Evolutionary conservation across 352 stramenopile genomes (phyloP).

Genomic region (Pilasporangium apinafurcum): DNA sequence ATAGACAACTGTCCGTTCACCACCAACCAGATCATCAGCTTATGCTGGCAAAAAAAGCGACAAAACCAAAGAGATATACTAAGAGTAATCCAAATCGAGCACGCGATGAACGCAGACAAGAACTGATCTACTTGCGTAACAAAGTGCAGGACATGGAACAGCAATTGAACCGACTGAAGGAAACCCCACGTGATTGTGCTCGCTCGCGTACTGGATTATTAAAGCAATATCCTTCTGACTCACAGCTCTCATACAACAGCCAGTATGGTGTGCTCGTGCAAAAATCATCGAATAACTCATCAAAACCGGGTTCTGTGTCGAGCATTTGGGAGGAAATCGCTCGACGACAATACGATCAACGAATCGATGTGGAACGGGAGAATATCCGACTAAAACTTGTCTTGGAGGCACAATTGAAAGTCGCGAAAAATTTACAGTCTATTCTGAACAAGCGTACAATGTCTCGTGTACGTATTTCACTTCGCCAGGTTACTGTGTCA

Average conservation of each 20-base stretch:
- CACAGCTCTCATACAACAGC: too few relatives aligned
- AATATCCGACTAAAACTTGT: not conserved
- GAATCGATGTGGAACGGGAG: not conserved
- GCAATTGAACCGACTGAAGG: constrained; percentile 17
- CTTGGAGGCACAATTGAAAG: not conserved
- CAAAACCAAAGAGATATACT: too few relatives aligned
- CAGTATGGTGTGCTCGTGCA: too few relatives aligned
- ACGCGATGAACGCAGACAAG: constrained; percentile 54
- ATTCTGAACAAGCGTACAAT: constrained; percentile 23
- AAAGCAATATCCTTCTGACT: too few relatives aligned
- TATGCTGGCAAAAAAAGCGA: too few relatives aligned
- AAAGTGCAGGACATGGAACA: constrained; percentile 46
- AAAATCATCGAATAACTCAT: too few relatives aligned
- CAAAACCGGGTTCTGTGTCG: too few relatives aligned
- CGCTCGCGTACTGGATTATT: too few relatives aligned
- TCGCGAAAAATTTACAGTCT: constrained; percentile 6
- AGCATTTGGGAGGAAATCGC: constrained; percentile 10
- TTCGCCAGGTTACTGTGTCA: too few relatives aligned
- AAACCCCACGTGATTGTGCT: too few relatives aligned
- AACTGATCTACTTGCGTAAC: constrained; percentile 62
- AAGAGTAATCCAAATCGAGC: constrained; percentile 57
- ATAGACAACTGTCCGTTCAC: too few relatives aligned
- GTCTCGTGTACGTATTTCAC: constrained; percentile 14
- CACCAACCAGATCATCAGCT: too few relatives aligned
- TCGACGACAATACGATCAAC: not conserved